Evolutionary conservation across 257 asterid species (phyloP).

Genomic region (Buddleja alternifolia): DNA sequence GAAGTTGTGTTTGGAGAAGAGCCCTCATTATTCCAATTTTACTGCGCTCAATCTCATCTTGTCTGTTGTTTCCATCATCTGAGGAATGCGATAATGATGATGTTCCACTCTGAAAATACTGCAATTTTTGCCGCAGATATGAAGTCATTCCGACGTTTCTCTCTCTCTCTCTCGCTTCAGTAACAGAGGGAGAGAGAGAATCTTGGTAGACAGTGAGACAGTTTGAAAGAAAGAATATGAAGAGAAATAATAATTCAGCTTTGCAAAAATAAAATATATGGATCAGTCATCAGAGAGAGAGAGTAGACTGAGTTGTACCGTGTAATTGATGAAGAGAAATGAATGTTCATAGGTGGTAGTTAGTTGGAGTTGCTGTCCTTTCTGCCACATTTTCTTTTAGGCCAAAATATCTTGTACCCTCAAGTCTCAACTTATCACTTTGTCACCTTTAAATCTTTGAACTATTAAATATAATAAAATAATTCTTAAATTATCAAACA

Average conservation of each 20-base stretch:
- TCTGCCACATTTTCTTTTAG: too few species aligned
- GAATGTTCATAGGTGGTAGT: too few species aligned
- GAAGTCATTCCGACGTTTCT: constrained; percentile 51
- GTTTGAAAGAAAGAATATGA: constrained; percentile 9
- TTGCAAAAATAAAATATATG: too few species aligned
- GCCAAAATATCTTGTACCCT: too few species aligned
- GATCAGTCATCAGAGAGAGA: too few species aligned
- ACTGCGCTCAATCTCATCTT: constrained; percentile 44
- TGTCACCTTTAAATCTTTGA: too few species aligned
- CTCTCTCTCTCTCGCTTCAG: constrained; percentile 18
- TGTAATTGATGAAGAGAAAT: too few species aligned
- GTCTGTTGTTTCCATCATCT: constrained; percentile 34
- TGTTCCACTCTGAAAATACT: constrained; percentile 39
- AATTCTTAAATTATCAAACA: too few species aligned
- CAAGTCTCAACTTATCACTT: too few species aligned
- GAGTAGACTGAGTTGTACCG: too few species aligned
- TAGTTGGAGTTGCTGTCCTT: too few species aligned
- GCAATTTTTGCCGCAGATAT: constrained; percentile 65
- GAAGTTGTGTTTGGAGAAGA: constrained; percentile 41
- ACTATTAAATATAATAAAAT: too few species aligned
- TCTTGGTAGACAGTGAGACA: neutral
- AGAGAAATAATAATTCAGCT: neutral
- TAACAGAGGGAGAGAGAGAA: constrained; percentile 13
- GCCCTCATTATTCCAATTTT: constrained; percentile 43
- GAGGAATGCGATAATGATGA: constrained; percentile 19